Evolutionary conservation across 306 rosid species (phyloP), one percentile per base, ranked within the genome.

Genomic region (Quercus alba): DNA sequence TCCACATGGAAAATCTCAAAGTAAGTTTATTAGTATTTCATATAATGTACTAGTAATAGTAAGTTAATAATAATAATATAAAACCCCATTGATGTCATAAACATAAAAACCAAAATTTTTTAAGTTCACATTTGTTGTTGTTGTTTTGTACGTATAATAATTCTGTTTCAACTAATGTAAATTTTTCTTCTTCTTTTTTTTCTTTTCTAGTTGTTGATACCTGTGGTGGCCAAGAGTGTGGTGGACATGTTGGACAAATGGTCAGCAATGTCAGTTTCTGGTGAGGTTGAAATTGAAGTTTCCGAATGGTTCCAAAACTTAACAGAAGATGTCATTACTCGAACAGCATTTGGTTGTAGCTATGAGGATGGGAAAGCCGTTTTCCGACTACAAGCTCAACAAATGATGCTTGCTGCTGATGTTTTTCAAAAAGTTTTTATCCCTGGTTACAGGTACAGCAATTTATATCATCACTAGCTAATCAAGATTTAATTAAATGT

Each of bases 1-100:
- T 96, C 73, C 97, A 93, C 84, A 86, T 89, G 91, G 97, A 96
- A 72, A 96, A 96, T 86, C 97, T 96, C 82, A 96, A 86, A 78
- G 99, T 96, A 84, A 59, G 18, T 68, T 31, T 18, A 7, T 41
- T 41, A 41, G 46, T 8, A 8, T 41, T 41, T 8, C 46, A 41
- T 41, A 41, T 41, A 2, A 2, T 41, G 46, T 41, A 41, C 46
- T 41, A 41, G 46, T 41, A 41, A 41, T 41, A 41, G 12, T 41
- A 41, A 41, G 46, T 38, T 38, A 38, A 41, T 41, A 41, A 38
- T 38, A 38, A 7, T 35, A 35, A 6, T 41, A 41, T 41, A 41
- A 13, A n/a, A 11, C 14, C 12, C 11, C 19, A 61, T 62, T 5
- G 14, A 59, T 20, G 13, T 11, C 15, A 21, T 6, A 10, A 59